These are phyloP conservation scores for Candida sp. DNA, from an alignment of 1,139 yeast genomes.

Conservation along the genomic window DNA sequence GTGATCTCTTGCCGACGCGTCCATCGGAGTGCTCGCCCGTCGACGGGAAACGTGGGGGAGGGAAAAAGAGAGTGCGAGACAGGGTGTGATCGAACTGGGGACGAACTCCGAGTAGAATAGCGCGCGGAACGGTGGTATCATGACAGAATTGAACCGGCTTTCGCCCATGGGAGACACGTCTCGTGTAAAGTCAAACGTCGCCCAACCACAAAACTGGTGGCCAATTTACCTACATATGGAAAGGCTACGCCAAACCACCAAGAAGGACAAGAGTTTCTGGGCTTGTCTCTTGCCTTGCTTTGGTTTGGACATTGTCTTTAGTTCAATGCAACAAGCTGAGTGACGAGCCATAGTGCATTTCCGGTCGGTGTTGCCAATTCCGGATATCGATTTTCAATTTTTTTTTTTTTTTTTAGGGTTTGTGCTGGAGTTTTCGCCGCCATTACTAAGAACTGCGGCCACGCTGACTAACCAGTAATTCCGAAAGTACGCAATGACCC, in stretches of 20 bases:
- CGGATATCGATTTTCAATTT: background rate
- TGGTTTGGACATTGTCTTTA: background rate
- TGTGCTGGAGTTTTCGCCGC: background rate
- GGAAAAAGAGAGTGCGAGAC: no score
- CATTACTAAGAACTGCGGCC: conserved; percentile 1
- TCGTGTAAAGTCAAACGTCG: background rate
- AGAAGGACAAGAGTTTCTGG: background rate
- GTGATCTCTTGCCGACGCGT: no score
- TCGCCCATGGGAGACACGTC: no score
- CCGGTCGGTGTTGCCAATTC: background rate
- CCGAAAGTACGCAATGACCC: background rate
- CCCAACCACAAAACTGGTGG: background rate
- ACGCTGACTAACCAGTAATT: background rate
- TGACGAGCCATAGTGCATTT: background rate
- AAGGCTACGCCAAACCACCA: background rate
- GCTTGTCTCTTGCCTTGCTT: background rate
- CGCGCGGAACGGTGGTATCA: background rate
- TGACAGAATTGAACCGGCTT: background rate
- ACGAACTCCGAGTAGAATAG: background rate
- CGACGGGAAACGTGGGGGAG: no score
- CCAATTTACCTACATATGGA: background rate
- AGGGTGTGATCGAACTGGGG: no score
- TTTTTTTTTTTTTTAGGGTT: background rate
- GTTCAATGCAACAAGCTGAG: background rate
- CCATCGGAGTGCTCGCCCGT: no score